A percentile compares a stretch with the other conserved stretches of the same genome.
These are phyloP conservation scores for Hypoxylon subgilvum DNA, from an alignment of 495 filamentous ascomycete genomes.

Conservation along the genomic window DNA sequence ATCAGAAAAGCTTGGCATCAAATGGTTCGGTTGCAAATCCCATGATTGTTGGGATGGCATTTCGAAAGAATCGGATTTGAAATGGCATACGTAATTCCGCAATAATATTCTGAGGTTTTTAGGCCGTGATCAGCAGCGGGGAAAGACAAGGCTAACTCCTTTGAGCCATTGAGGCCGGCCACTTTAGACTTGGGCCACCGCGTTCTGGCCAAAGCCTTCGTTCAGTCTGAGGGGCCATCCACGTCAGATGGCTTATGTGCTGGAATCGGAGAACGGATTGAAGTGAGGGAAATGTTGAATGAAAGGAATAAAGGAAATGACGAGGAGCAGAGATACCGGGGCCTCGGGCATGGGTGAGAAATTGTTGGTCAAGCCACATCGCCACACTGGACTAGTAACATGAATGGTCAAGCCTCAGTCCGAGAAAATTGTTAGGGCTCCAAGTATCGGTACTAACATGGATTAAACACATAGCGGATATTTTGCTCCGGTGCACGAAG, in stretches of 20 bases:
- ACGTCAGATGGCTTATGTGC: conserved; percentile 5
- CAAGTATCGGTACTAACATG: conserved; percentile 15
- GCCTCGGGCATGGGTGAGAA: too few species aligned
- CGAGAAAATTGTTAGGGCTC: conserved; percentile 34
- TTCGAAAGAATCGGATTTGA: conserved; percentile 8
- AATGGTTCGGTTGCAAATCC: conserved; percentile 26
- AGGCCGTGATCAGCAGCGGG: conserved; percentile 32
- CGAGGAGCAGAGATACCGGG: too few species aligned
- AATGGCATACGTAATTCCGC: conserved; percentile 23
- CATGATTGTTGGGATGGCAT: conserved; percentile 29
- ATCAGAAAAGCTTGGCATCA: conserved; percentile 27
- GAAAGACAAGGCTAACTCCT: conserved; percentile 1
- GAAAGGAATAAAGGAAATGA: background rate
- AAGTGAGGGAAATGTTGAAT: background rate
- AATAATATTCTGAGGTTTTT: background rate
- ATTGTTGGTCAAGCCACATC: too few species aligned
- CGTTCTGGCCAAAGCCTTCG: conserved; percentile 9
- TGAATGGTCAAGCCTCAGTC: too few species aligned
- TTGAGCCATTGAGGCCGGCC: background rate
- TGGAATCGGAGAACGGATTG: background rate
- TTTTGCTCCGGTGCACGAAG: conserved; percentile 39
- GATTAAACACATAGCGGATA: conserved; percentile 10
- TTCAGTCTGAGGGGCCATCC: conserved; percentile 1
- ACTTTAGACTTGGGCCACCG: background rate
- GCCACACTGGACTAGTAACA: too few species aligned